Base-by-base conservation (phyloP, 805 yeast species). In the Metschnikowia aberdeeniae region DNA sequence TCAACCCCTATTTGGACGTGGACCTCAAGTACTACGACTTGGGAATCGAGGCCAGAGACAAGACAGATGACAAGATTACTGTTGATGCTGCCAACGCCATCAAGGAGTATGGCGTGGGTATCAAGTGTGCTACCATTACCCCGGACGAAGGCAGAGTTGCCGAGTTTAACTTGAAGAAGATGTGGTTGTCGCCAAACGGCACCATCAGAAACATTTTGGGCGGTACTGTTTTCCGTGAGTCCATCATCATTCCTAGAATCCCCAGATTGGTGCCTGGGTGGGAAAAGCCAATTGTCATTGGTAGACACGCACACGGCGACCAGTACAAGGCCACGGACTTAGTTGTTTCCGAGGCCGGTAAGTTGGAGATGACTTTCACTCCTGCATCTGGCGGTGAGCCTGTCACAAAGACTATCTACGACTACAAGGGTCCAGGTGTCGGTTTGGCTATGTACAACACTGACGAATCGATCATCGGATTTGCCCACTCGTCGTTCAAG, bases 101-200 rank as follows among this genome's bases (percentile, higher is more conserved):
- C 56, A 72, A 82, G 66, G 79, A 89, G 67, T 84, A 88, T 66
- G 86, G 88, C 44, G 98, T 92, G 46, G 98, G 96, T 27, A 88
- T 92, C 57, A 92, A 92, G 73, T 92, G 98, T 73, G 98, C 98
- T 46, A 92, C 98, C 42, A 92, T 92, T 66, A 92, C 98, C n/a
- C 97, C 98, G 6, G 96, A 88, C 63, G 98, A 92, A 73, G 93
- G 88, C 39, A 82, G 98, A 60, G 97, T 92, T 43, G 74, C 86
- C 67, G 98, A 92, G 68, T 92, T 89, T 68, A 72, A 78, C 45
- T 77, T 92, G 67, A 89, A 92, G 73, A 86, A 89, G 67, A 92
- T 92, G 98, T 92, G 97, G 97, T 77, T 85, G 49, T 88, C 96
- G 12, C 98, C 98, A 53, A 92, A 92, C 69, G 98, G 98, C 49